Base-by-base conservation (phyloP, 1,284 basidiomycete genomes). In the Rhizopogon hawkerae region DNA sequence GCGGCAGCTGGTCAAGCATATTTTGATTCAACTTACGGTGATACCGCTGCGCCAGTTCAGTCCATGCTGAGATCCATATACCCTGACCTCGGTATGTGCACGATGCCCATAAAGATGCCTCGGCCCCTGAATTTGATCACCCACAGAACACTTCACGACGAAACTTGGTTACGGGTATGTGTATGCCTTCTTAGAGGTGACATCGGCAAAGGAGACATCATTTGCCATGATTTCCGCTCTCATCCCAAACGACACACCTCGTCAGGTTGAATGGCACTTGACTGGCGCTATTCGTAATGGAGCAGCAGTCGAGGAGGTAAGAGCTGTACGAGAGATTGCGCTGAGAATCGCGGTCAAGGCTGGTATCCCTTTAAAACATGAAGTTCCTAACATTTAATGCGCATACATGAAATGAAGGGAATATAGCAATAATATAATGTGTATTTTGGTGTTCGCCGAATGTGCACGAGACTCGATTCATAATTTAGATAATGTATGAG, bases 31-130 rank as follows among this genome's bases (percentile, higher is more conserved):
- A 67, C 76, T 18, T 82, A 82, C 53, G 77, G 78, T 14, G 69
- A 74, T 24, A 76, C 74, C 3, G 71, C 76, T 9, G 60, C 67
- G 33, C 39, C 55, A 0, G 71, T 78, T 8, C 72, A 73, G 53
- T 50, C 47, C 10, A 54, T 78, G 29, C 59, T 81, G 10, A 61
- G 69, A 54, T 55, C 62, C n/a, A 69, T 75, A 31, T 79, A 77
- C 59, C 78, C 78, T 0, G 80, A 82, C 57, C 68, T 82, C 60
- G 78, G 79, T 79, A 48, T 37, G 63, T 56, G 6, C 8, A 26
- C 8, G 26, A 26, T 26, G 21, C 21, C 1, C 31, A 14, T 26
- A 8, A 5, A 5, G 0, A 23, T 14, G 1, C 8, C 5, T 18
- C 35, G 26, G 7, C 14, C 47, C 46, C 21, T 35, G 29, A 24